Evolutionary conservation across 139 green algal species (phyloP).

Genomic region (Ettlia oleoabundans): DNA sequence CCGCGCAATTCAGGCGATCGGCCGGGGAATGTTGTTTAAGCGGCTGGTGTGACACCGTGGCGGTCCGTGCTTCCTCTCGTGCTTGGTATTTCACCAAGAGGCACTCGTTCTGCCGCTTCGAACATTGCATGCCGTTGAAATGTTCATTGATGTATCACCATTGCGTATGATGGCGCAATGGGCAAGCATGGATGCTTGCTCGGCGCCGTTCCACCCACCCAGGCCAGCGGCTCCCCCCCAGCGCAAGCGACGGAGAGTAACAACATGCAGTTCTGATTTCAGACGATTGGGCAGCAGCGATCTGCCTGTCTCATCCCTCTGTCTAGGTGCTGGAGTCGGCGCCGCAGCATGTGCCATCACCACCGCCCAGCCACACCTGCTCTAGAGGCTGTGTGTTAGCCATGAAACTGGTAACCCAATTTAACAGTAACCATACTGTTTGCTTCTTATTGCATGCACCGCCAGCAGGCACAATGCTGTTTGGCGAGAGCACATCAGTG

Average conservation of each 20-base stretch:
- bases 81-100: no score
- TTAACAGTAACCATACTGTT: no score
- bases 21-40: background rate
- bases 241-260: background rate
- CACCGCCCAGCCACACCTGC: background rate
- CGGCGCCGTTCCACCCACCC: background rate
- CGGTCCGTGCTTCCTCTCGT: no score
- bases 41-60: no score
- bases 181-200: background rate
- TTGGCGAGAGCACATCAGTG: conserved; percentile 73
- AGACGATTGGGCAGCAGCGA: conserved; percentile 41
- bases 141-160: no score
- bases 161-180: conserved; percentile 12
- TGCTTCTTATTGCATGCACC: no score
- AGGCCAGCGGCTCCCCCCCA: background rate
- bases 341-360: background rate
- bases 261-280: background rate
- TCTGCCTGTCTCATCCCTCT: conserved; percentile 52
- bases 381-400: no score
- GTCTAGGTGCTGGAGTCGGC: conserved; percentile 62
- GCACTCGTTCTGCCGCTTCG: no score
- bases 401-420: no score
- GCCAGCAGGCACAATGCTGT: conserved; percentile 94
- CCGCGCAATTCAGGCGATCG: no score
- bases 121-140: background rate